phyloP scores from a whole-genome alignment of 129 eudicot species.

The Tanacetum coccineum region DNA sequence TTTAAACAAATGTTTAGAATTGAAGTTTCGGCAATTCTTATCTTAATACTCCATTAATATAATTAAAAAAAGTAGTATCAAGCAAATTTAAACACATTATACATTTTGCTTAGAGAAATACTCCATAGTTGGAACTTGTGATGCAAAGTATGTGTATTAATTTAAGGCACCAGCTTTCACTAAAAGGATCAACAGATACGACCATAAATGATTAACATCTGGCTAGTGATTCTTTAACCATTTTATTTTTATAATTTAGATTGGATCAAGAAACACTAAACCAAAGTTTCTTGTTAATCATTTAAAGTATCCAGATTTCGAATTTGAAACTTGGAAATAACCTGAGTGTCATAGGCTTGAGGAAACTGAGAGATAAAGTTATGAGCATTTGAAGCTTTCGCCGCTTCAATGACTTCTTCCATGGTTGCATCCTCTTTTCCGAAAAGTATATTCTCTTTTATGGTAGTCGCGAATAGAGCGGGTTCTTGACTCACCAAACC shows the following conservation, averaged over 20 bases:
- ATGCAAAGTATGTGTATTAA: no score
- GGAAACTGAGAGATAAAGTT: constrained; percentile 80
- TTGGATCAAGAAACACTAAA: no score
- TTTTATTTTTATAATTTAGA: no score
- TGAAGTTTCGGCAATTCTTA: not conserved
- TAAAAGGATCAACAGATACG: no score
- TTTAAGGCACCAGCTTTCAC: no score
- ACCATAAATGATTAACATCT: no score
- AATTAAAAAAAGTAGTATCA: not conserved
- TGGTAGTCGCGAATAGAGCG: constrained; percentile 76
- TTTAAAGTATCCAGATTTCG: no score
- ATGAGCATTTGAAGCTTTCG: constrained; percentile 91
- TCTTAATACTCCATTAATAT: not conserved
- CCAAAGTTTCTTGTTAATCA: no score
- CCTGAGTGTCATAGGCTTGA: constrained; percentile 89
- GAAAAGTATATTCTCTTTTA: constrained; percentile 85
- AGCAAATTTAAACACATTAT: not conserved
- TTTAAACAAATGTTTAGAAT: not conserved
- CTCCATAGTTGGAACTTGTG: no score
- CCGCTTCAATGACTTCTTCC: constrained; percentile 75
- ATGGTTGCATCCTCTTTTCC: constrained; percentile 84
- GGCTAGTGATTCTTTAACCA: no score
- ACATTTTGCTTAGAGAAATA: no score
- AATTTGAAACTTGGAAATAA: no score
- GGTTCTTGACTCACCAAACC: constrained; percentile 97